phyloP scores from a whole-genome alignment of 2,329 filamentous ascomycete genomes.

The Drechslerella coelobrocha region DNA sequence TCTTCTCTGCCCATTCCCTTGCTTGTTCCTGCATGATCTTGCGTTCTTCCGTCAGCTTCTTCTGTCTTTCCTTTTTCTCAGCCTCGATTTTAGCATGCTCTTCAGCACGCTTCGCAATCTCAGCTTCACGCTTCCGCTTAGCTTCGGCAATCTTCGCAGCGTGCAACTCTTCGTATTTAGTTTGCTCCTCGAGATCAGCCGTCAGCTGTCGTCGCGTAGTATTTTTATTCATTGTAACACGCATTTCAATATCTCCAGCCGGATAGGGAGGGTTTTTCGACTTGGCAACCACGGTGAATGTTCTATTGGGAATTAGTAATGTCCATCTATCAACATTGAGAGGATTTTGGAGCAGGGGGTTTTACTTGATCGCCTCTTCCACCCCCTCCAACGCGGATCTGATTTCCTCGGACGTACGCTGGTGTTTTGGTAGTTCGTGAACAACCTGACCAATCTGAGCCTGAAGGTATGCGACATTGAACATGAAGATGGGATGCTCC shows the following conservation, averaged over 20 bases:
- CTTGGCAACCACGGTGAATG: constrained; percentile 67
- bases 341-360: background rate
- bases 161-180: constrained; percentile 91
- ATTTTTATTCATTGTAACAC: constrained; percentile 95
- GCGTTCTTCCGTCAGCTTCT: constrained; percentile 83
- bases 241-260: constrained; percentile 86
- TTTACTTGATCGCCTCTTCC: constrained; percentile 77
- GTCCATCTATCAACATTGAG: background rate
- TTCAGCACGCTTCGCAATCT: constrained; percentile 78
- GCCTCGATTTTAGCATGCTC: constrained; percentile 67
- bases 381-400: constrained; percentile 80
- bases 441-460: constrained; percentile 88
- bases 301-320: constrained; percentile 51
- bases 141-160: constrained; percentile 84
- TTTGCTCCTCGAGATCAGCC: constrained; percentile 80
- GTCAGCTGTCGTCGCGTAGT: constrained; percentile 93
- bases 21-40: constrained; percentile 76
- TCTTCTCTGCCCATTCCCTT: constrained; percentile 31
- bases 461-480: constrained; percentile 97
- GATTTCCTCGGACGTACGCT: constrained; percentile 80
- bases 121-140: constrained; percentile 78
- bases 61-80: constrained; percentile 73
- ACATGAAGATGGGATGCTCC: constrained; percentile 88
- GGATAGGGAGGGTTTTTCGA: constrained; percentile 81
- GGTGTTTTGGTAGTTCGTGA: constrained; percentile 74